Conservation (phyloP, 768 basidiomycete genomes). For the Suillus discolor region DNA sequence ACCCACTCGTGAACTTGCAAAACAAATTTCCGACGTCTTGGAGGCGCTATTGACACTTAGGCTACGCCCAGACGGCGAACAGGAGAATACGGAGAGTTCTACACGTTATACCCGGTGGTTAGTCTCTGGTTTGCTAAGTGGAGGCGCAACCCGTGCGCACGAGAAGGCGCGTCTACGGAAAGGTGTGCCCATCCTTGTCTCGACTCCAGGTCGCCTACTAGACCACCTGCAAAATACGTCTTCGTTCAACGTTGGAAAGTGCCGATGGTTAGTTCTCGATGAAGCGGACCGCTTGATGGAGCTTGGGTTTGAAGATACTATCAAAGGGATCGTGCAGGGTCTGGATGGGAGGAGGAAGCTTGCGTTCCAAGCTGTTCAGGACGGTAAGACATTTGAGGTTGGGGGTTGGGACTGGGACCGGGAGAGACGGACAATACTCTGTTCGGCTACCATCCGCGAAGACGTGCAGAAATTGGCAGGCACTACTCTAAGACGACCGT, state of each 20-base stretch:
- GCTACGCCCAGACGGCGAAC: slow-evolving; percentile 58
- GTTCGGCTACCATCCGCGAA: slow-evolving; percentile 95
- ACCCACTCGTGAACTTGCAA: slow-evolving; percentile 93
- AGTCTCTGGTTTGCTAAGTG: slow-evolving; percentile 89
- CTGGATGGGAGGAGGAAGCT: slow-evolving; percentile 82
- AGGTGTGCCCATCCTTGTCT: slow-evolving; percentile 92
- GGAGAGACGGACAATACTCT: slow-evolving; percentile 83
- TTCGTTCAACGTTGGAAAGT: slow-evolving; percentile 90
- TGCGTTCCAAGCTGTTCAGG: slow-evolving; percentile 64
- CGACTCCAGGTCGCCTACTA: slow-evolving; percentile 92
- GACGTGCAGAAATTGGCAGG: slow-evolving; percentile 95
- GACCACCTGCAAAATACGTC: slow-evolving; percentile 97
- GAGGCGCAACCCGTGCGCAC: slow-evolving; percentile 92
- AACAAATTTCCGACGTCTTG: slow-evolving; percentile 96
- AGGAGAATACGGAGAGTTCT: slow-evolving; percentile 46
- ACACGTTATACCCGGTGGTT: slow-evolving; percentile 82
- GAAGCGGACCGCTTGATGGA: slow-evolving; percentile 99
- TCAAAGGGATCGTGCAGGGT: slow-evolving; percentile 84
- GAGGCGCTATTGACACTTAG: slow-evolving; percentile 79
- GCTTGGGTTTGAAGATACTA: slow-evolving; percentile 95
- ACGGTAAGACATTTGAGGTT: slow-evolving; percentile 70
- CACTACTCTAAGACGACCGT: slow-evolving; percentile 71
- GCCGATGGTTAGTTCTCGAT: slow-evolving; percentile 94
- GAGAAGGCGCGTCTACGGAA: slow-evolving; percentile 96
- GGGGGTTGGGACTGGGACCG: slow-evolving; percentile 86